Base-by-base conservation (phyloP, 306 rosid species). In the Geum urbanum region DNA sequence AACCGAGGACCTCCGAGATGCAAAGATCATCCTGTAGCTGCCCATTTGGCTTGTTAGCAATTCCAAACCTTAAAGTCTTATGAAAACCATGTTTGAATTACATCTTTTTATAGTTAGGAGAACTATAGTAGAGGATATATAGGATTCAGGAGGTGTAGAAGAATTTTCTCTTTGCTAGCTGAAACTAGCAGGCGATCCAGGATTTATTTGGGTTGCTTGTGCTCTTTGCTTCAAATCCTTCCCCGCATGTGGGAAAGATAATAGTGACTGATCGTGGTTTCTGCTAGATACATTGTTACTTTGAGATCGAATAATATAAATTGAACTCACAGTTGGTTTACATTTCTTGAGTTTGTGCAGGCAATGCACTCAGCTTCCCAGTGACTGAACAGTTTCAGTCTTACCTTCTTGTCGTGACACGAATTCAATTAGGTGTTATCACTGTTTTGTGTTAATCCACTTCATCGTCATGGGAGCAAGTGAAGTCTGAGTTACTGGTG, bases 41-140 rank as follows among this genome's bases (percentile, higher is more conserved):
- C 95, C 95, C 0, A 22, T 83, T 92, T 84, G 97, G 95, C 49
- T 92, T 95, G 0, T 53, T 89, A 55, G 96, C 97, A 2, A 84
- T 89, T 18, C 66, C 84, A 82, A 87, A 16, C 96, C 13, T 24
- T n/a, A 24, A 24, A 22, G 84, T 71, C 80, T 2, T 83, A 87
- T 0, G 78, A 69, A 40, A 76, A 87, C 32, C 97, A 87, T 81
- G 97, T 87, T 78, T 27, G 86, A 68, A 58, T 22, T 63, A 13
- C 48, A 47, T 24, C 65, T 58, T 58, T 50, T 65, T 76, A 24
- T 61, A 39, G 60, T 51, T 43, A 60, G 72, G 72, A 35, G 19
- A 55, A 72, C 47, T 37, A 60, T 16, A 60, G 20, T 35, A 32
- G 37, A 32, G 37, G 19, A 52, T 48, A 40, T 5, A 8, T 20